Conservation (phyloP, 345 rosid species). For the Iberis pinnata region DNA sequence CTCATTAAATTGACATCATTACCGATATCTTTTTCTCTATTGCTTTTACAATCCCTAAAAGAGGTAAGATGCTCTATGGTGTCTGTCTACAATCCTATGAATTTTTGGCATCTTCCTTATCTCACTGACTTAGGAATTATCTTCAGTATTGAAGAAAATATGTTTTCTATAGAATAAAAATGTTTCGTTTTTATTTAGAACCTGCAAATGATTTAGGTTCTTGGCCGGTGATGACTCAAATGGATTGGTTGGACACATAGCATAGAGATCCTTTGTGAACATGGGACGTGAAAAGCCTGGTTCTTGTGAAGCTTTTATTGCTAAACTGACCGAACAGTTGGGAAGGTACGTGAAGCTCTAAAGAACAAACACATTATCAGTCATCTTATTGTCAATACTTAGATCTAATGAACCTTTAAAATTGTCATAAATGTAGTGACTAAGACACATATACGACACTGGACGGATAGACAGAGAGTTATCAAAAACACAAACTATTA, state of each 20-base stretch:
- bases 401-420: slow-evolving; percentile 7
- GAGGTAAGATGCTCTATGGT: slow-evolving; percentile 45
- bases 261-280: slow-evolving; percentile 48
- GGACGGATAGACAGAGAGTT: too few species aligned
- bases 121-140: not conserved
- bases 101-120: not conserved
- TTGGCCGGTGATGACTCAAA: slow-evolving; percentile 50
- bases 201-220: slow-evolving; percentile 44
- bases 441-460: too few species aligned
- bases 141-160: not conserved
- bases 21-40: slow-evolving; percentile 59
- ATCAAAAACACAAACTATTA: too few species aligned
- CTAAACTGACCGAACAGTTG: slow-evolving; percentile 61
- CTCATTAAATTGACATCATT: slow-evolving; percentile 44
- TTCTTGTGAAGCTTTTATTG: slow-evolving; percentile 68
- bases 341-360: too few species aligned
- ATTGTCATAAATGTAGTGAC: too few species aligned
- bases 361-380: not conserved
- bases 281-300: slow-evolving; percentile 83
- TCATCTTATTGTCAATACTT: not conserved
- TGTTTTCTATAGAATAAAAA: too few species aligned
- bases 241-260: slow-evolving; percentile 52
- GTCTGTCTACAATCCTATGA: not conserved
- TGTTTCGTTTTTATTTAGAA: slow-evolving; percentile 3
- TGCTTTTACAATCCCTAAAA: slow-evolving; percentile 79